Evolutionary conservation across 768 basidiomycete genomes (phyloP).

Genomic region (Neoboletus magnificus): DNA sequence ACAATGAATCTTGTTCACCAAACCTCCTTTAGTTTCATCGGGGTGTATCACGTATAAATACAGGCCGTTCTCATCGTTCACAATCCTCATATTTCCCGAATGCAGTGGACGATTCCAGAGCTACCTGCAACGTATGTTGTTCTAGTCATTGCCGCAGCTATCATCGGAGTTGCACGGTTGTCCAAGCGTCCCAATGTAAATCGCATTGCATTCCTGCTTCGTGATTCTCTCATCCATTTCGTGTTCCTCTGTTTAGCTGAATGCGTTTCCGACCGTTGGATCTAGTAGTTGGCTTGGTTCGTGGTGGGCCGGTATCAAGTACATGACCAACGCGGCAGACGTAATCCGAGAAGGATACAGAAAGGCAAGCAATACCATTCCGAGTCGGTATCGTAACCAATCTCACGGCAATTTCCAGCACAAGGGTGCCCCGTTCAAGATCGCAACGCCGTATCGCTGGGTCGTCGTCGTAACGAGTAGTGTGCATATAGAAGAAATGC

Average conservation of each 20-base stretch:
- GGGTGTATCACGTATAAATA: background rate
- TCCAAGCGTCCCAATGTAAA: slow-evolving; percentile 1
- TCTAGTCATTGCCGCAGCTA: background rate
- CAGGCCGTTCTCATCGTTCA: background rate
- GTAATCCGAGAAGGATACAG: slow-evolving; percentile 31
- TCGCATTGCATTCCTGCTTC: background rate
- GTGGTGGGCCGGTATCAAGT: slow-evolving; percentile 21
- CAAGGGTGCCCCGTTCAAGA: slow-evolving; percentile 28
- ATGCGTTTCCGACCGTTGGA: slow-evolving; percentile 29
- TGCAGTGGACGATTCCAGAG: background rate
- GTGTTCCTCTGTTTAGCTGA: slow-evolving; percentile 13
- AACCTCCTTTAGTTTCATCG: background rate
- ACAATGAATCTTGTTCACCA: too few relatives aligned
- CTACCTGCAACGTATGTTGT: background rate
- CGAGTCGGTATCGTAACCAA: too few relatives aligned
- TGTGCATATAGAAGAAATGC: slow-evolving; percentile 36
- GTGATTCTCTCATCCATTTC: background rate
- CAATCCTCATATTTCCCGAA: background rate
- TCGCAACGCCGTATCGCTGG: slow-evolving; percentile 34
- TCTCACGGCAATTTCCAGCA: slow-evolving; percentile 19
- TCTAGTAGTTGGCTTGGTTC: slow-evolving; percentile 24
- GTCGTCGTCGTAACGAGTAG: slow-evolving; percentile 33
- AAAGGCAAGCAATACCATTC: slow-evolving; percentile 17
- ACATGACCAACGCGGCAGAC: slow-evolving; percentile 12
- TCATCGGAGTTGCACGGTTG: background rate